Evolutionary conservation across 495 filamentous ascomycete species (phyloP), one percentile per base, ranked within the genome.

Genomic region (Lasiosphaeriaceae sp.): DNA sequence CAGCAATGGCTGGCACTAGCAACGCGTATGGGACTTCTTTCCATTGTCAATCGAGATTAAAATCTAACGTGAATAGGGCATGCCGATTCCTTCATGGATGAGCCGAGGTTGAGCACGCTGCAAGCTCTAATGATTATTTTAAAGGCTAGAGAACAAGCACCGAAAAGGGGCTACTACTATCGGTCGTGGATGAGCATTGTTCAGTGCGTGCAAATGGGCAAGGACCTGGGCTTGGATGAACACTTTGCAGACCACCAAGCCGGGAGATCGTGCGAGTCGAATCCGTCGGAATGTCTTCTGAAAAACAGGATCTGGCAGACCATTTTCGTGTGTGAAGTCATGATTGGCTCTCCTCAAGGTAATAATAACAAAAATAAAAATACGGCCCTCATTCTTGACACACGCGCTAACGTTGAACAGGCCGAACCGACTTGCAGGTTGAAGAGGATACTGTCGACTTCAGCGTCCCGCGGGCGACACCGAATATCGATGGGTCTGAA

Each of bases 151-250:
- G 94, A 98, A 69, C 86, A 90, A 29, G 83, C 87, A 11, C 95
- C 95, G 2, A 94, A 94, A 67, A 86, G 90, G 63, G 94, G 94
- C 1, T 98, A 98, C 69, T 98, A 94, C 71, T 97, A 92, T 67
- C 84, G 94, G 22, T 98, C 94, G 11, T 98, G 94, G 94, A 96
- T 96, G 83, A 95, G 89, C 7, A 85, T 97, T 47, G 92, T 96
- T 52, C 91, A 89, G 43, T 86, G 92, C 53, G 86, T 96, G 21
- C 86, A 90, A 11, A 95, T 98, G 89, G 90, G 86, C 44, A 92
- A 95, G 63, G 94, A 98, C 67, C 78, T 98, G 52, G 92, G 90
- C 43, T 77, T 98, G 8, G 86, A 97, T 66, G 90, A 95, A 66
- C 94, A 98, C 72, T 83, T 84, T 61, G 84, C 84, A 43, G 79